These are phyloP conservation scores for Lactarius hengduanensis DNA, from an alignment of 768 basidiomycete species.

Conservation along the genomic window DNA sequence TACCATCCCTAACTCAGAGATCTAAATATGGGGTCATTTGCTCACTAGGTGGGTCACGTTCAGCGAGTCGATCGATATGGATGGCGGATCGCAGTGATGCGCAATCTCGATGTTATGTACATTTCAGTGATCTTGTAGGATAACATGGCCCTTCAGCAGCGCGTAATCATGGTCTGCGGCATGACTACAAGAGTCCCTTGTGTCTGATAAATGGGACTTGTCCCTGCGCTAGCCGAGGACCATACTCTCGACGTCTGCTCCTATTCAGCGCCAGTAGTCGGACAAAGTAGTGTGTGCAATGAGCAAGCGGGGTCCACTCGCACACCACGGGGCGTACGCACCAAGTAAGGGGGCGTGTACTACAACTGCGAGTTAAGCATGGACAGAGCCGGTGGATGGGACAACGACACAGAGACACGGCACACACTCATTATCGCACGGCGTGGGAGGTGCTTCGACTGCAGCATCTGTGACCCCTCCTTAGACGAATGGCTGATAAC, in stretches of 20 bases:
- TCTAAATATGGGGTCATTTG: not conserved
- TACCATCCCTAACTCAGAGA: too few relatives aligned
- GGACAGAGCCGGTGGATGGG: slow-evolving; percentile 1
- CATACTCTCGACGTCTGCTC: not conserved
- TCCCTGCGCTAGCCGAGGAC: not conserved
- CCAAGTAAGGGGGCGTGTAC: slow-evolving; percentile 10
- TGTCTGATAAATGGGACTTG: not conserved
- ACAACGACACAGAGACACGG: slow-evolving; percentile 17
- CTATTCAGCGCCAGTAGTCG: not conserved
- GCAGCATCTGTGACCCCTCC: slow-evolving; percentile 17
- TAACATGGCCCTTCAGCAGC: not conserved
- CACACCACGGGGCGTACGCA: slow-evolving; percentile 16
- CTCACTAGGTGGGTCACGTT: not conserved
- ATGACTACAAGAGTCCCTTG: not conserved
- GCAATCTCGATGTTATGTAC: not conserved
- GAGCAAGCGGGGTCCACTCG: not conserved
- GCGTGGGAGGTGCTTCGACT: slow-evolving; percentile 14
- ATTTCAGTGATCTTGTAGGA: not conserved
- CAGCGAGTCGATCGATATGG: not conserved
- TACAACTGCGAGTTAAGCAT: not conserved
- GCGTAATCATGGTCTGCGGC: not conserved
- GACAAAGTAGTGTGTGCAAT: not conserved
- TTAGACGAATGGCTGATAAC: not conserved
- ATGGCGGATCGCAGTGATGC: not conserved
- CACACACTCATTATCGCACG: not conserved